A percentile compares a stretch with the other conserved stretches of the same genome.
These are phyloP conservation scores for Teratosphaeria zuluensis DNA, from an alignment of 2,329 filamentous ascomycete genomes.

Conservation along the genomic window DNA sequence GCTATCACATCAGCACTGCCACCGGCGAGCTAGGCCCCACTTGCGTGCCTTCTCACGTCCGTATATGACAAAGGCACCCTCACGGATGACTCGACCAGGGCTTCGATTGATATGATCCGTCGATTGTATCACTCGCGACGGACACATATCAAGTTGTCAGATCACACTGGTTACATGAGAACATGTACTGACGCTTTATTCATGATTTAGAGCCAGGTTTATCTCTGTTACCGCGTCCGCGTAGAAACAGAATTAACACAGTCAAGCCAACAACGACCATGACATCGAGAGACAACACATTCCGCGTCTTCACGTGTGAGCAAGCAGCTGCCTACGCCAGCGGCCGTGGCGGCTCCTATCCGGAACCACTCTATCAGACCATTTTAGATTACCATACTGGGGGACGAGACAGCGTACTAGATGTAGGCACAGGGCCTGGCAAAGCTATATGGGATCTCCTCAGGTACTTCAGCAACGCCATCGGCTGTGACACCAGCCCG, in stretches of 20 bases:
- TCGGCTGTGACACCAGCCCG: conserved; percentile 45
- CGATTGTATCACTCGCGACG: too few species aligned
- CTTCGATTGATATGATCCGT: too few species aligned
- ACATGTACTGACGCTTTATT: too few species aligned
- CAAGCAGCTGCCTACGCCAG: conserved; percentile 39
- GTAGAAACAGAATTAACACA: too few species aligned
- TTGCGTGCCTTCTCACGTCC: too few species aligned
- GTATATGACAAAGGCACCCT: too few species aligned
- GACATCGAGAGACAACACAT: conserved; percentile 31
- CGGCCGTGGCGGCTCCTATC: conserved; percentile 33
- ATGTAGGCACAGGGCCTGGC: conserved; percentile 51
- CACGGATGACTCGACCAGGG: too few species aligned
- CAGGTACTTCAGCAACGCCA: conserved; percentile 35
- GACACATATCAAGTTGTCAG: too few species aligned
- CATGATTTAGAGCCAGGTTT: too few species aligned
- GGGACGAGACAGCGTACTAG: conserved; percentile 36
- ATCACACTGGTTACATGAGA: too few species aligned
- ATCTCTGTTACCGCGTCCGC: too few species aligned
- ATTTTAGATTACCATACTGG: conserved; percentile 40
- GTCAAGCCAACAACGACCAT: neutral
- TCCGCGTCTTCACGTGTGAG: conserved; percentile 35
- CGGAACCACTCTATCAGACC: conserved; percentile 36
- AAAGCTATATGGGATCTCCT: conserved; percentile 39
- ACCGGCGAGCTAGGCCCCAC: too few species aligned
- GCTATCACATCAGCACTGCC: neutral